Conservation (phyloP, 2,329 filamentous ascomycete genomes). For the Hortaea sp. region DNA sequence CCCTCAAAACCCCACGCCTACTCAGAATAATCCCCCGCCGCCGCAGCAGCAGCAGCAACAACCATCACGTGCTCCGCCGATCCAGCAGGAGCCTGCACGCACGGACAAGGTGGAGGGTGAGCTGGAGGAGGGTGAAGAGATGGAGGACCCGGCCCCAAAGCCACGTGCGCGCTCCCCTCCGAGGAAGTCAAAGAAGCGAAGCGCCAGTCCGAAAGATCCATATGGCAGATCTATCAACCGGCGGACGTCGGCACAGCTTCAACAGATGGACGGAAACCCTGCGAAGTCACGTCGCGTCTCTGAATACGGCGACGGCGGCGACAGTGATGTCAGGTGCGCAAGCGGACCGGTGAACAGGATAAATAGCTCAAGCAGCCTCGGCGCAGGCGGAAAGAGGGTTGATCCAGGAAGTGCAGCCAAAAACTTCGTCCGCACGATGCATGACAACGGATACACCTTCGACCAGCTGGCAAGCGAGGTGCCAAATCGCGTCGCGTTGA, state of each 20-base stretch:
- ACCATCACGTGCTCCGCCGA: too few relatives aligned
- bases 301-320: background rate
- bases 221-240: background rate
- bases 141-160: background rate
- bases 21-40: too few relatives aligned
- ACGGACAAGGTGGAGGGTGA: slow-evolving; percentile 63
- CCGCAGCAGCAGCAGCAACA: too few relatives aligned
- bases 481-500: slow-evolving; percentile 53
- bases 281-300: background rate
- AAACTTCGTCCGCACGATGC: slow-evolving; percentile 24
- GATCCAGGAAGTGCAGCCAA: slow-evolving; percentile 6
- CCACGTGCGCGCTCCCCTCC: too few relatives aligned
- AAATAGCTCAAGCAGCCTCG: background rate
- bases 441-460: slow-evolving; percentile 58
- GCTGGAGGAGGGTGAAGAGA: slow-evolving; percentile 58
- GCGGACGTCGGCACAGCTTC: slow-evolving; percentile 1
- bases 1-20: too few relatives aligned
- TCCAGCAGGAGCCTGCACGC: slow-evolving; percentile 13
- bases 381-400: background rate
- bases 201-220: slow-evolving; percentile 2
- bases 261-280: background rate
- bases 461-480: slow-evolving; percentile 65
- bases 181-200: slow-evolving; percentile 12
- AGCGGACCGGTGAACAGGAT: background rate
- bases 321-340: background rate